Evolutionary conservation across 768 basidiomycete species (phyloP).

Genomic region (Stropharia rugosoannulata): DNA sequence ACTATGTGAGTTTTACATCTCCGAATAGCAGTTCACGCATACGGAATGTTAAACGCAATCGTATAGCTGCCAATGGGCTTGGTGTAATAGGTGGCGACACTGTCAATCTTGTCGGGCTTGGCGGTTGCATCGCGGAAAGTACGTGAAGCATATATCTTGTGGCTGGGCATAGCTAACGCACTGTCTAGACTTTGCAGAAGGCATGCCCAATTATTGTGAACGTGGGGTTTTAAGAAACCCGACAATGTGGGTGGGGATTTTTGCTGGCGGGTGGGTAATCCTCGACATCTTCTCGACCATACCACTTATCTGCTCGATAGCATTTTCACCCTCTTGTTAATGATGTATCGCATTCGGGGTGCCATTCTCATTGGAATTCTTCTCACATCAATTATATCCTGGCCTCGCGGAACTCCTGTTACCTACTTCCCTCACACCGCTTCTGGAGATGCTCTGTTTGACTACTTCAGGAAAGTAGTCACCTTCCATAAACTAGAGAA

Average conservation of each 20-base stretch:
- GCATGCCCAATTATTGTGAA: slow-evolving; percentile 60
- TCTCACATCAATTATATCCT: slow-evolving; percentile 79
- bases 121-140: slow-evolving; percentile 67
- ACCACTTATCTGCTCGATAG: slow-evolving; percentile 29
- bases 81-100: slow-evolving; percentile 77
- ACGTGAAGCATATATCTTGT: background rate
- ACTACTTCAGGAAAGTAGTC: slow-evolving; percentile 85
- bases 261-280: slow-evolving; percentile 67
- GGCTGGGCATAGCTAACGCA: background rate
- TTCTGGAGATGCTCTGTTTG: slow-evolving; percentile 70
- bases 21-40: background rate
- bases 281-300: background rate
- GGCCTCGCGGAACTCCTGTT: slow-evolving; percentile 81
- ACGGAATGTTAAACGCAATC: background rate
- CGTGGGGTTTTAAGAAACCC: slow-evolving; percentile 67
- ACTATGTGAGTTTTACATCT: slow-evolving; percentile 44
- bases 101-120: slow-evolving; percentile 76
- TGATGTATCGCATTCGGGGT: slow-evolving; percentile 84
- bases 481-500: slow-evolving; percentile 64
- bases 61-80: slow-evolving; percentile 63
- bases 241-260: slow-evolving; percentile 85
- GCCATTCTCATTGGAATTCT: slow-evolving; percentile 83
- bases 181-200: slow-evolving; percentile 38
- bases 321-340: slow-evolving; percentile 72
- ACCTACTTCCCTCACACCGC: slow-evolving; percentile 79